These are phyloP conservation scores for Jatropha multifida DNA, from an alignment of 441 rosid genomes.

Conservation along the genomic window DNA sequence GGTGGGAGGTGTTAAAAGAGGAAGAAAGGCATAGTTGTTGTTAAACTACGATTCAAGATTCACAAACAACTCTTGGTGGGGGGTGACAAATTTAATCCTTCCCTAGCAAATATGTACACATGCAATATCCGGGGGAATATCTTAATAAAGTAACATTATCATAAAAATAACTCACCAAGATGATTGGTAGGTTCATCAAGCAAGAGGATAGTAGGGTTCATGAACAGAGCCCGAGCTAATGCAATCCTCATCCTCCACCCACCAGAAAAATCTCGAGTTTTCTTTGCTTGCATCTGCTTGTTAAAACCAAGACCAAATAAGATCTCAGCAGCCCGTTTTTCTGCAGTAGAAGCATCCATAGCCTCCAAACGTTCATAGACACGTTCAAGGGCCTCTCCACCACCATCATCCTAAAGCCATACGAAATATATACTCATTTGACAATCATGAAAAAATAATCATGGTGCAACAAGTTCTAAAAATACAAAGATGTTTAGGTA, in stretches of 20 bases:
- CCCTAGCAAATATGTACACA: background rate
- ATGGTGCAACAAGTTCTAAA: background rate
- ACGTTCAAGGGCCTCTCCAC: conserved; percentile 86
- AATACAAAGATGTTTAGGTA: background rate
- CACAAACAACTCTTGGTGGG: background rate
- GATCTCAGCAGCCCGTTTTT: conserved; percentile 97
- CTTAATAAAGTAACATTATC: background rate
- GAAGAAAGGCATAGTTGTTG: too few species aligned
- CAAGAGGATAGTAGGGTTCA: conserved; percentile 83
- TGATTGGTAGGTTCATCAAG: conserved; percentile 98
- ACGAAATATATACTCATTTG: background rate
- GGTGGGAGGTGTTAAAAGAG: too few species aligned
- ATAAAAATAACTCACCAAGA: conserved; percentile 51
- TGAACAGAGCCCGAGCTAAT: conserved; percentile 86
- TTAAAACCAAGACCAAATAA: conserved; percentile 89
- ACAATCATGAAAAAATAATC: background rate
- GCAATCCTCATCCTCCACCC: conserved; percentile 99
- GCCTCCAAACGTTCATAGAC: conserved; percentile 90
- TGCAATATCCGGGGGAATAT: background rate
- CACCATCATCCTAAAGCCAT: conserved; percentile 76
- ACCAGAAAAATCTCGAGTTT: conserved; percentile 91
- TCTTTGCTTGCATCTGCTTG: conserved; percentile 89
- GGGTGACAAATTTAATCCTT: background rate
- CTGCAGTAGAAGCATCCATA: conserved; percentile 88
- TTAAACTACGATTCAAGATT: too few species aligned